phyloP scores from a whole-genome alignment of 192 early-diverging fungal species.

The Backusella psychrophila region DNA sequence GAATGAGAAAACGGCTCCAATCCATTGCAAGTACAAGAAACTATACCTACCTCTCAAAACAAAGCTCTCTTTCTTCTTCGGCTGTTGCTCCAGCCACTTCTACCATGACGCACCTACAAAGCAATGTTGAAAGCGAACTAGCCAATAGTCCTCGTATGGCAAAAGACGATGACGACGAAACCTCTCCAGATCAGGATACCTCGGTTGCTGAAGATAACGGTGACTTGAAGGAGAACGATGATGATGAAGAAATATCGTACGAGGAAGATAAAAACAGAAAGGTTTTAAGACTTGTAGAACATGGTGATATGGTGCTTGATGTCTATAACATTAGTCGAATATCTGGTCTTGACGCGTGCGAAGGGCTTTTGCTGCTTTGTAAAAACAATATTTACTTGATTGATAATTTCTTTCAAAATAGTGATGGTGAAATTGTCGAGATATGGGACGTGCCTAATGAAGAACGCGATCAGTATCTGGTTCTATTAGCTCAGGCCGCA shows the following conservation, averaged over 20 bases:
- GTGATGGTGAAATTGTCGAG: constrained; percentile 66
- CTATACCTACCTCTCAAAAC: constrained; percentile 40
- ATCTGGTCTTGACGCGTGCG: constrained; percentile 64
- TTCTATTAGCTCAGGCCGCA: constrained; percentile 50
- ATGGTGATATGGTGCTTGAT: constrained; percentile 64
- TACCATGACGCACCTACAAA: neutral
- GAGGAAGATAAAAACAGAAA: constrained; percentile 73
- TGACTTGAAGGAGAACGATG: constrained; percentile 13
- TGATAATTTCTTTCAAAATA: constrained; percentile 62
- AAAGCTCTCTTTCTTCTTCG: constrained; percentile 1
- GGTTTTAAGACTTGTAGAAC: constrained; percentile 66
- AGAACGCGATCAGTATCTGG: constrained; percentile 56
- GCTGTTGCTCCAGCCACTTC: neutral
- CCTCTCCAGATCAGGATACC: neutral
- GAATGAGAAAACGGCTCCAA: constrained; percentile 57
- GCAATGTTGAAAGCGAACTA: constrained; percentile 19
- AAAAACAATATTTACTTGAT: constrained; percentile 71
- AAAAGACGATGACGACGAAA: neutral
- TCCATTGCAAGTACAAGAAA: constrained; percentile 31
- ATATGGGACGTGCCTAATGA: constrained; percentile 62
- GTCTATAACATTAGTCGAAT: constrained; percentile 66
- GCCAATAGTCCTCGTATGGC: neutral
- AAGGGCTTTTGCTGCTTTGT: constrained; percentile 65
- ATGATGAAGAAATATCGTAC: constrained; percentile 44
- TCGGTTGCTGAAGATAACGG: constrained; percentile 12